A percentile compares a stretch with the other conserved stretches of the same genome.
Conservation (phyloP, 2,329 filamentous ascomycete genomes). For the Neofusicoccum parvum region DNA sequence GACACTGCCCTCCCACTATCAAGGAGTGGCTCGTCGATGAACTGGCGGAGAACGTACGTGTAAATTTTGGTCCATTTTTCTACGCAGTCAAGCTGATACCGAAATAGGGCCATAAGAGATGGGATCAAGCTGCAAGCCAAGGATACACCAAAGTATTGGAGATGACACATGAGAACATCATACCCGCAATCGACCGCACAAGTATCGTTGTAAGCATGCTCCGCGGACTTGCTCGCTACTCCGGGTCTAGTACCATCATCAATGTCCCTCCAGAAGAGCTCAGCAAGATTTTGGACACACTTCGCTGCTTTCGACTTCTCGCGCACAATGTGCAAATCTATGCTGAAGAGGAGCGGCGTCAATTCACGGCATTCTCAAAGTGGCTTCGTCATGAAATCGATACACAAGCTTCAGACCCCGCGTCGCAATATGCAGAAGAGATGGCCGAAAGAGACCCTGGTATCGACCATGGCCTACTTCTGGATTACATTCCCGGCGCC, state of each 20-base stretch:
- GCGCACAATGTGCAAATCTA: slow-evolving; percentile 72
- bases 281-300: slow-evolving; percentile 60
- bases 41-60: slow-evolving; percentile 71
- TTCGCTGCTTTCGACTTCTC: slow-evolving; percentile 74
- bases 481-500: slow-evolving; percentile 76
- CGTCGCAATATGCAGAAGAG: slow-evolving; percentile 63
- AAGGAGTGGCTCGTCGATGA: slow-evolving; percentile 89
- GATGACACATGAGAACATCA: slow-evolving; percentile 81
- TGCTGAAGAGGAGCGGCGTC: slow-evolving; percentile 73
- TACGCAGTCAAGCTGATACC: not conserved
- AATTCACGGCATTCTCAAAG: slow-evolving; percentile 76
- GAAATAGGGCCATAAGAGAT: slow-evolving; percentile 82
- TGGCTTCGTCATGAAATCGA: slow-evolving; percentile 88
- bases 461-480: slow-evolving; percentile 71
- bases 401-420: slow-evolving; percentile 66
- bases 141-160: slow-evolving; percentile 77
- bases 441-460: slow-evolving; percentile 75
- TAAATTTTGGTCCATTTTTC: not conserved
- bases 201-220: slow-evolving; percentile 80
- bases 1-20: slow-evolving; percentile 73
- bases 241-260: slow-evolving; percentile 64
- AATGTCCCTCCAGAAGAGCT: slow-evolving; percentile 51
- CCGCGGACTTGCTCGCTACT: slow-evolving; percentile 79
- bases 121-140: slow-evolving; percentile 83
- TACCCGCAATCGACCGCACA: slow-evolving; percentile 84